A percentile compares a stretch with the other conserved stretches of the same genome.
Conservation (phyloP, 2,329 filamentous ascomycete genomes). For the Scolecobasidium constrictum region DNA sequence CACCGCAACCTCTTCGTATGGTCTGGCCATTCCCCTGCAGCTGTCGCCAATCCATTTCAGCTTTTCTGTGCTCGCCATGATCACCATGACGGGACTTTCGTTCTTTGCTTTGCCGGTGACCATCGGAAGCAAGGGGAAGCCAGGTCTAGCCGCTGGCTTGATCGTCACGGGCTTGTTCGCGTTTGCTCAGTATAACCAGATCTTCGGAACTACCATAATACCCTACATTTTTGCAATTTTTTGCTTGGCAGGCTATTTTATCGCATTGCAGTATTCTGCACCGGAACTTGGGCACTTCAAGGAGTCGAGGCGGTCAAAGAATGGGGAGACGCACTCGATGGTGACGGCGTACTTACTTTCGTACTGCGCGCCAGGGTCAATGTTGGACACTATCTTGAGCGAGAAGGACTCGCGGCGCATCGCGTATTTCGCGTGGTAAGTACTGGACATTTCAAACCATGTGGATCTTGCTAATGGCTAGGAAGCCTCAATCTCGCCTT, state of each 20-base stretch:
- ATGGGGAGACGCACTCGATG: slow-evolving; percentile 40
- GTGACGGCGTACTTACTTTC: slow-evolving; percentile 66
- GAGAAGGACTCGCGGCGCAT: slow-evolving; percentile 92
- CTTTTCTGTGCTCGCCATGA: slow-evolving; percentile 30
- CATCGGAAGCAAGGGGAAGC: slow-evolving; percentile 20
- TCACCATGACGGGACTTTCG: slow-evolving; percentile 30
- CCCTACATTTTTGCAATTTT: slow-evolving; percentile 1
- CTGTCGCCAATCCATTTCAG: slow-evolving; percentile 22
- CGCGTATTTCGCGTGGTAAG: slow-evolving; percentile 91
- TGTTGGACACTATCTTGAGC: slow-evolving; percentile 74
- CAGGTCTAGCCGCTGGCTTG: slow-evolving; percentile 19
- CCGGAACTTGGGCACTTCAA: background rate
- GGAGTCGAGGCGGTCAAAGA: background rate
- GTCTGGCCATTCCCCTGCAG: slow-evolving; percentile 22
- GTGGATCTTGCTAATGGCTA: slow-evolving; percentile 9
- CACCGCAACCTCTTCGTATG: slow-evolving; percentile 24
- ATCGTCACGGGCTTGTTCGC: slow-evolving; percentile 18
- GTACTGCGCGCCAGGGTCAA: slow-evolving; percentile 58
- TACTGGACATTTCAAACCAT: slow-evolving; percentile 9
- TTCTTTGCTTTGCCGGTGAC: slow-evolving; percentile 19
- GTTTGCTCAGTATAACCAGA: slow-evolving; percentile 8
- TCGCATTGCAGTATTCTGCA: background rate
- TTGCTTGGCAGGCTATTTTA: background rate
- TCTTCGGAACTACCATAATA: slow-evolving; percentile 18
- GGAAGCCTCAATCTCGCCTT: slow-evolving; percentile 81